Percentiles rank a stretch among this genome's conserved stretches.
These are phyloP conservation scores for Ceratocystis smalleyi DNA, from an alignment of 2,329 filamentous ascomycete genomes.

Conservation along the genomic window DNA sequence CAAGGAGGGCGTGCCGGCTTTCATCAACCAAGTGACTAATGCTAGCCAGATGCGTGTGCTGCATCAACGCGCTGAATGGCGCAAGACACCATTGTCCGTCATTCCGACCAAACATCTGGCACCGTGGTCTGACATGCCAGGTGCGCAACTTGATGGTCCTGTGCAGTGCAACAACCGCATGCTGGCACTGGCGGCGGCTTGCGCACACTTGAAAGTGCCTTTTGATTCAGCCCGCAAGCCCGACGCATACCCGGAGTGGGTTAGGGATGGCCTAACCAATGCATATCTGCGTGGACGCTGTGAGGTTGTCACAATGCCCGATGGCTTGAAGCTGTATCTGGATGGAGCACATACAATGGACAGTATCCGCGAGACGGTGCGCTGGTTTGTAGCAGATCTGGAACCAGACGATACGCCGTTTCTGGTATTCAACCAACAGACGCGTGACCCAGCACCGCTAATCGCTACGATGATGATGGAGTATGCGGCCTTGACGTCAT, in stretches of 20 bases:
- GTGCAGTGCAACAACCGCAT: slow-evolving; percentile 47
- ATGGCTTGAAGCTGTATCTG: slow-evolving; percentile 55
- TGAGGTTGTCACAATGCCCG: slow-evolving; percentile 41
- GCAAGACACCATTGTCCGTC: slow-evolving; percentile 31
- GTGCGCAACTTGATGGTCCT: slow-evolving; percentile 30
- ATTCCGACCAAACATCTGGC: slow-evolving; percentile 27
- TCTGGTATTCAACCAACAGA: slow-evolving; percentile 87
- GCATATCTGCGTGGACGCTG: slow-evolving; percentile 63
- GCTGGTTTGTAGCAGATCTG: slow-evolving; percentile 54
- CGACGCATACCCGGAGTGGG: slow-evolving; percentile 25
- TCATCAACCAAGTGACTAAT: slow-evolving; percentile 23
- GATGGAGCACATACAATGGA: slow-evolving; percentile 82
- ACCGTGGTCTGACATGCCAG: slow-evolving; percentile 28
- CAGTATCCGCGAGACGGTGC: slow-evolving; percentile 58
- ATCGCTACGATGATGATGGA: slow-evolving; percentile 47
- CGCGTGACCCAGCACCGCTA: slow-evolving; percentile 55
- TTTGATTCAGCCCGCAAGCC: slow-evolving; percentile 7
- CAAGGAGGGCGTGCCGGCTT: slow-evolving; percentile 40
- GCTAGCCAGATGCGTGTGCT: slow-evolving; percentile 35
- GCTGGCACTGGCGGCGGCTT: slow-evolving; percentile 40
- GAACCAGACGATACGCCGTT: slow-evolving; percentile 27
- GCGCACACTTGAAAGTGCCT: slow-evolving; percentile 36
- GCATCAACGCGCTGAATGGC: slow-evolving; percentile 42
- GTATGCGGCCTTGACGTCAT: slow-evolving; percentile 28
- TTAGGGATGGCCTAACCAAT: slow-evolving; percentile 48